Percentiles rank a stretch among this genome's conserved stretches.
Conservation (phyloP, 208 protist genomes). For the Blechomonas ayalai region DNA sequence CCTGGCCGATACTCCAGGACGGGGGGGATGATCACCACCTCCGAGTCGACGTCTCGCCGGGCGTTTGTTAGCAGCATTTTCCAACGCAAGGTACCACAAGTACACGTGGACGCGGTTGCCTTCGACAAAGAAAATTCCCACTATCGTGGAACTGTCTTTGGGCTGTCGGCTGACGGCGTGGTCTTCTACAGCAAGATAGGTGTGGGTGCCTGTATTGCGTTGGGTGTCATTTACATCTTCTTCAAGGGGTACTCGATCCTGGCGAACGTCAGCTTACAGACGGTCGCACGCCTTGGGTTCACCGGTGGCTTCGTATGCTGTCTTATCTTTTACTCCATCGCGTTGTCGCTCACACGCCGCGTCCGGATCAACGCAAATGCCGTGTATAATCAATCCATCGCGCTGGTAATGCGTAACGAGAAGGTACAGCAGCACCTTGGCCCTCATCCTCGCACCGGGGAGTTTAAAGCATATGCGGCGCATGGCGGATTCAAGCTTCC, state of each 20-base stretch:
- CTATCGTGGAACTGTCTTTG: conserved; percentile 76
- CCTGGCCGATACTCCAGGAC: no score
- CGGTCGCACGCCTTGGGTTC: conserved; percentile 78
- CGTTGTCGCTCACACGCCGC: conserved; percentile 42
- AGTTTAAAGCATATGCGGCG: conserved; percentile 74
- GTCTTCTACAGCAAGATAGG: conserved; percentile 78
- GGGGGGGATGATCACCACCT: no score
- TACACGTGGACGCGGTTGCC: conserved; percentile 56
- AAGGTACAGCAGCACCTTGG: conserved; percentile 75
- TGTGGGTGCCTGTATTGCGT: conserved; percentile 13
- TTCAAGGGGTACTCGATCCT: conserved; percentile 74
- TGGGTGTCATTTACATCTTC: conserved; percentile 56
- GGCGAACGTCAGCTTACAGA: conserved; percentile 64
- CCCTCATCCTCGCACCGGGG: conserved; percentile 69
- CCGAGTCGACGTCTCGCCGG: no score
- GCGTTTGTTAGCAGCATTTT: conserved; percentile 36
- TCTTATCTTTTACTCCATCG: conserved; percentile 46
- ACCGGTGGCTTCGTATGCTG: conserved; percentile 69
- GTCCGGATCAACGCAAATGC: conserved; percentile 71
- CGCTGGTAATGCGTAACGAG: conserved; percentile 75
- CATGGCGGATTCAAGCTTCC: conserved; percentile 78
- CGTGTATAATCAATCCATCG: conserved; percentile 88
- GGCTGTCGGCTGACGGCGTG: conserved; percentile 65
- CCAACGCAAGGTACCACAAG: conserved; percentile 15
- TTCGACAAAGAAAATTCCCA: conserved; percentile 68